phyloP scores from a whole-genome alignment of 345 rosid genomes.

The Citrus sp. region DNA sequence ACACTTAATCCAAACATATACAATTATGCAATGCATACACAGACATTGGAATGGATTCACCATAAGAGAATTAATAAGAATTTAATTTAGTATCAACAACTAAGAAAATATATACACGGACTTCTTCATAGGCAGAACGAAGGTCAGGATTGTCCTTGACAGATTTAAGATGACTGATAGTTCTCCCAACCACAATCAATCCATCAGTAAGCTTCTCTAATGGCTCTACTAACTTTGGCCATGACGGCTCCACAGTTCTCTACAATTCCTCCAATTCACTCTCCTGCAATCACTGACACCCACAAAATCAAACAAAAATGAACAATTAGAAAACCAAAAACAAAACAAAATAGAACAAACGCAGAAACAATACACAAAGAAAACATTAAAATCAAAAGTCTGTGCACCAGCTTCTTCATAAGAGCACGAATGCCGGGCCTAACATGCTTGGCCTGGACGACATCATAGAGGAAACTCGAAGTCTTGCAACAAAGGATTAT shows the following conservation, averaged over 20 bases:
- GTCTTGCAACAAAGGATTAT: slow-evolving; percentile 68
- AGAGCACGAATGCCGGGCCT: slow-evolving; percentile 71
- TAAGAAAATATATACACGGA: slow-evolving; percentile 22
- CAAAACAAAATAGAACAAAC: not conserved
- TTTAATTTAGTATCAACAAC: not conserved
- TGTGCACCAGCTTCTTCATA: slow-evolving; percentile 53
- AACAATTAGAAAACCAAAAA: too few species aligned
- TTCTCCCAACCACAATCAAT: slow-evolving; percentile 72
- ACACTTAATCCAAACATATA: not conserved
- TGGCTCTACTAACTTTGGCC: slow-evolving; percentile 93
- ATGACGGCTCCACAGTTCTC: slow-evolving; percentile 64
- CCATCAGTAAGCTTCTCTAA: slow-evolving; percentile 77
- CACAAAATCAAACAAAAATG: too few species aligned
- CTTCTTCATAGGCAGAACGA: slow-evolving; percentile 89
- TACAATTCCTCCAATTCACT: slow-evolving; percentile 68
- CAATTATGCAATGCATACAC: not conserved
- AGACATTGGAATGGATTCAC: too few species aligned
- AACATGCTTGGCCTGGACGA: slow-evolving; percentile 55
- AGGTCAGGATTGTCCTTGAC: slow-evolving; percentile 84
- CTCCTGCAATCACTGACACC: slow-evolving; percentile 41
- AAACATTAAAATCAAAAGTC: not conserved
- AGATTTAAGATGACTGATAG: slow-evolving; percentile 72
- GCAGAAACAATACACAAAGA: not conserved
- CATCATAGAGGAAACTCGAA: slow-evolving; percentile 69
- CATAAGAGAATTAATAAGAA: too few species aligned